Conservation (phyloP, 2,329 filamentous ascomycete genomes). For the Ceratocystis colombiana region DNA sequence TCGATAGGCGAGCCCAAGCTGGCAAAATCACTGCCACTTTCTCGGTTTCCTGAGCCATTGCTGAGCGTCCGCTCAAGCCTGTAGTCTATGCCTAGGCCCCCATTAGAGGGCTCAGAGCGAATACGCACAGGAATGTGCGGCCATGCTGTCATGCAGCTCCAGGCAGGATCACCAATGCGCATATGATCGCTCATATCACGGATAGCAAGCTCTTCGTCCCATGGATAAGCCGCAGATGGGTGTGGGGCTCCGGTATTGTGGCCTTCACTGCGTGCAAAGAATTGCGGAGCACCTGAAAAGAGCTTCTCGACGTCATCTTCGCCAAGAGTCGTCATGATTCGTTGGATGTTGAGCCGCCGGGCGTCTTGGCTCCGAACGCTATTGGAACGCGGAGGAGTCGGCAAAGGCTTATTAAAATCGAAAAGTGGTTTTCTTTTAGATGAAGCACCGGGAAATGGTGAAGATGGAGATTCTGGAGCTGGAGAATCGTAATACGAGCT, state of each 20-base stretch:
- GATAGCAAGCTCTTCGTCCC: slow-evolving; percentile 52
- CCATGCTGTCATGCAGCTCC: slow-evolving; percentile 53
- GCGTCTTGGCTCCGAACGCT: slow-evolving; percentile 32
- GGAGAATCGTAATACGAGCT: neutral
- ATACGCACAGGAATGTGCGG: slow-evolving; percentile 44
- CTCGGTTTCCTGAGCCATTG: slow-evolving; percentile 31
- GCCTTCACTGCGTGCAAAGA: slow-evolving; percentile 51
- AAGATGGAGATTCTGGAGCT: neutral
- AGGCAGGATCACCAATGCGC: slow-evolving; percentile 53
- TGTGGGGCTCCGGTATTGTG: slow-evolving; percentile 51
- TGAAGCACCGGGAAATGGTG: neutral
- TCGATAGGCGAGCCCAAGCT: slow-evolving; percentile 18
- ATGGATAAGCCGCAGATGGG: slow-evolving; percentile 57
- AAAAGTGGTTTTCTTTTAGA: slow-evolving; percentile 25
- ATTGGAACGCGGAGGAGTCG: slow-evolving; percentile 41
- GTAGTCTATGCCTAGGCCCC: slow-evolving; percentile 3
- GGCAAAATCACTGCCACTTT: slow-evolving; percentile 18
- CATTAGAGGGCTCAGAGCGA: neutral
- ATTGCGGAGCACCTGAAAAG: slow-evolving; percentile 67
- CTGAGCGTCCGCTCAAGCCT: slow-evolving; percentile 15
- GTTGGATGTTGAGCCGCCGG: slow-evolving; percentile 43
- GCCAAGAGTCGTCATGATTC: slow-evolving; percentile 51
- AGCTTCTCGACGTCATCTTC: slow-evolving; percentile 55
- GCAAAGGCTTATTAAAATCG: slow-evolving; percentile 48
- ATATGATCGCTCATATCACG: slow-evolving; percentile 55